Percentiles rank a stretch among this genome's conserved stretches.
These are phyloP conservation scores for Aspergillus wentii DNA, from an alignment of 495 filamentous ascomycete species.

Conservation along the genomic window DNA sequence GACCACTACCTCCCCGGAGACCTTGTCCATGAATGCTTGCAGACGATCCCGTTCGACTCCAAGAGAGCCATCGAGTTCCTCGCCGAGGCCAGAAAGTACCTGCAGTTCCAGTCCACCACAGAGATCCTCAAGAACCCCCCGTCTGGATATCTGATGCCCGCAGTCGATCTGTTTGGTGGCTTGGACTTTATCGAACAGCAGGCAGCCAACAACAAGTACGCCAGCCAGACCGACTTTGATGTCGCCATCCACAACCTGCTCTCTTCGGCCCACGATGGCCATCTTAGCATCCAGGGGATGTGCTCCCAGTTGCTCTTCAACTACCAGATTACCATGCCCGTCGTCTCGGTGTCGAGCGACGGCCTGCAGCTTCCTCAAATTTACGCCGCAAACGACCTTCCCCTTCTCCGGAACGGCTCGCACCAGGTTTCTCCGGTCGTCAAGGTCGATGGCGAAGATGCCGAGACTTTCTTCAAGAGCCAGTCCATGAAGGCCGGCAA, in stretches of 20 bases:
- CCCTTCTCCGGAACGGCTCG: constrained; percentile 7
- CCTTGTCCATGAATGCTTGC: too few relatives aligned
- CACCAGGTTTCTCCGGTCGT: constrained; percentile 20
- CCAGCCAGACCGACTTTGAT: constrained; percentile 49
- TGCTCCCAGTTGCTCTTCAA: constrained; percentile 25
- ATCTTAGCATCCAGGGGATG: constrained; percentile 29
- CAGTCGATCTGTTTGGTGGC: too few relatives aligned
- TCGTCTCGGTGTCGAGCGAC: constrained; percentile 34
- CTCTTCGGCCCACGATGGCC: constrained; percentile 44
- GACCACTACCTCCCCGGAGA: too few relatives aligned
- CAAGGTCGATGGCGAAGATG: constrained; percentile 29
- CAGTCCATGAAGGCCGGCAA: constrained; percentile 13
- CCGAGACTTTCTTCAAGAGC: constrained; percentile 17
- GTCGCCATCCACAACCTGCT: constrained; percentile 34
- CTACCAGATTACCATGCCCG: constrained; percentile 13
- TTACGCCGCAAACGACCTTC: constrained; percentile 23
- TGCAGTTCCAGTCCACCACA: too few relatives aligned
- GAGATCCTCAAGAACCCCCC: too few relatives aligned
- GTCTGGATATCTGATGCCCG: too few relatives aligned
- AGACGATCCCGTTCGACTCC: too few relatives aligned
- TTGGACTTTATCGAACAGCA: constrained; percentile 39
- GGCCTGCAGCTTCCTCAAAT: constrained; percentile 30
- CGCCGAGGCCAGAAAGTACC: too few relatives aligned
- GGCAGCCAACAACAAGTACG: constrained; percentile 27
- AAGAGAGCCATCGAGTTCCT: too few relatives aligned